Base-by-base conservation (phyloP, 306 rosid genomes). In the Cucumis melo region DNA sequence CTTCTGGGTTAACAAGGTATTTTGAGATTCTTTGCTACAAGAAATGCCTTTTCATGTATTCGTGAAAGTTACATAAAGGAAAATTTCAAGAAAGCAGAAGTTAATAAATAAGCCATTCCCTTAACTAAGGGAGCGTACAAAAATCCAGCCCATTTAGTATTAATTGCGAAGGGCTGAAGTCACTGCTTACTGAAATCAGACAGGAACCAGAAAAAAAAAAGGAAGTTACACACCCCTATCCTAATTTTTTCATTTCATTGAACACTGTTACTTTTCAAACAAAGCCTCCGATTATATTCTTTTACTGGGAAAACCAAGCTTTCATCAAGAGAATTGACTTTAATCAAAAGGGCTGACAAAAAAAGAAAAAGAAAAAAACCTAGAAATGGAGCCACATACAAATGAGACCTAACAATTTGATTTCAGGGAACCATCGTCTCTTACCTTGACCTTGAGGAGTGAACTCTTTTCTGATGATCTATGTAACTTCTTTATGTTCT, bases 1-100 rank as follows among this genome's bases (percentile, higher is more conserved):
- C 90, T 91, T 91, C 82, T 93, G 98, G 98, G 87, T 85, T 79
- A 87, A 92, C 84, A 94, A 94, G 96, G 98, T 90, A 73, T 41
- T 78, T 74, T 70, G 65, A 74, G 53, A 51, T 63, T 57, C 58
- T 62, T 38, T 39, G 17, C 24, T 8, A 63, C 44, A 63, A 34
- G 10, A 63, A 34, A 63, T 20, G 29, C 16, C 5, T 57, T 8
- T 9, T 57, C 62, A n/a, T 24, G 29, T 36, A 16, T 15, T 29
- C 12, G 46, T 16, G 70, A 34, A 61, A 62, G 70, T 16, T 16
- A 6, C 20, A 29, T 15, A 61, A 29, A 59, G 23, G 70, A 7
- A 15, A 62, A 34, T 8, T 7, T 14, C 70, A 62, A 62, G 70
- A 32, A 14, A 32, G 42, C 7, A 62, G 16, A 62, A 62, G 34